These are phyloP conservation scores for Phylloboletellus chloephorus DNA, from an alignment of 1,284 basidiomycete genomes.

Conservation along the genomic window DNA sequence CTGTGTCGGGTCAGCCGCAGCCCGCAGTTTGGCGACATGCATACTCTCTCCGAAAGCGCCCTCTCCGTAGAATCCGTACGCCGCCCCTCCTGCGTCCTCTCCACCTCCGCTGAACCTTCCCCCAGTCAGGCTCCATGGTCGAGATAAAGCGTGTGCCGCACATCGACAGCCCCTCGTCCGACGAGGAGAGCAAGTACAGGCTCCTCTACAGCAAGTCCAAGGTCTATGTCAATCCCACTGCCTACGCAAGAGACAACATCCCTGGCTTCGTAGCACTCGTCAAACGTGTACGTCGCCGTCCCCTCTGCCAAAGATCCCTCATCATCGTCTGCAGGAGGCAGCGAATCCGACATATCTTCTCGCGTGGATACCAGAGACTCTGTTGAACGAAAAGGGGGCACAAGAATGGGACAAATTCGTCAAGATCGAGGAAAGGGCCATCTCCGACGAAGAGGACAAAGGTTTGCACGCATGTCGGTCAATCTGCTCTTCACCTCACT, in stretches of 20 bases:
- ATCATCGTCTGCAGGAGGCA: constrained; percentile 50
- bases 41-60: constrained; percentile 32
- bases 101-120: constrained; percentile 1
- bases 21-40: constrained; percentile 20
- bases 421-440: constrained; percentile 66
- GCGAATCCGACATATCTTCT: constrained; percentile 68
- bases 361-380: constrained; percentile 80
- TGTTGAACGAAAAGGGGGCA: constrained; percentile 70
- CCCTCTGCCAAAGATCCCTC: constrained; percentile 4
- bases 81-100: too few relatives aligned
- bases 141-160: constrained; percentile 54
- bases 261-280: constrained; percentile 89
- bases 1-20: constrained; percentile 6
- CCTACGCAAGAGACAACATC: constrained; percentile 88
- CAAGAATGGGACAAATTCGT: constrained; percentile 84
- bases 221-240: constrained; percentile 91
- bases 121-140: constrained; percentile 67
- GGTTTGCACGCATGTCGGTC: constrained; percentile 39
- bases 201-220: constrained; percentile 87
- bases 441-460: constrained; percentile 61
- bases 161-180: constrained; percentile 25
- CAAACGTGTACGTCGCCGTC: constrained; percentile 54
- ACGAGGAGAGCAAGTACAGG: constrained; percentile 59
- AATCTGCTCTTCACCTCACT: constrained; percentile 4
- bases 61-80: constrained; percentile 44